phyloP scores from a whole-genome alignment of 805 yeast genomes.

The Yarrowia porcina region DNA sequence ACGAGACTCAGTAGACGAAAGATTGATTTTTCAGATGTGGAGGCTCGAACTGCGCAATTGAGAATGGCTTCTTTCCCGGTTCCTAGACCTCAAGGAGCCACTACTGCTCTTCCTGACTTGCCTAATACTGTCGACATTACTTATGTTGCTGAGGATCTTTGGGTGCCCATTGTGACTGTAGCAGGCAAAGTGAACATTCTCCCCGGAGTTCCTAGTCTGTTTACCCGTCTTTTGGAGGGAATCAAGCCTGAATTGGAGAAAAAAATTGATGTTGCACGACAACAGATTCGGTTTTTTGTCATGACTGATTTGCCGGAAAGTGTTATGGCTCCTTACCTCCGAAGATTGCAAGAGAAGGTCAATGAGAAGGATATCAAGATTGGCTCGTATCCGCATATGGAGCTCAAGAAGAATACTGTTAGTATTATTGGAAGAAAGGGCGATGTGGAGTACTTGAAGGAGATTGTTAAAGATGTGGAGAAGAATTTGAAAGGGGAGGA shows the following conservation, averaged over 20 bases:
- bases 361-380: constrained; percentile 52
- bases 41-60: constrained; percentile 58
- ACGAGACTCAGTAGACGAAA: constrained; percentile 41
- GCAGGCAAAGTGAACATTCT: constrained; percentile 62
- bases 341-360: constrained; percentile 49
- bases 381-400: constrained; percentile 83
- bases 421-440: constrained; percentile 63
- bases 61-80: constrained; percentile 78
- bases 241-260: constrained; percentile 42
- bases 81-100: constrained; percentile 17
- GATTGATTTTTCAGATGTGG: constrained; percentile 37
- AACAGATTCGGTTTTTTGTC: constrained; percentile 50
- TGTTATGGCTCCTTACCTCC: constrained; percentile 62
- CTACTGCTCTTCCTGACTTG: constrained; percentile 2
- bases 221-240: constrained; percentile 51
- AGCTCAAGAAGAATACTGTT: constrained; percentile 60
- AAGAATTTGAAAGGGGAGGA: constrained; percentile 53
- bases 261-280: constrained; percentile 42
- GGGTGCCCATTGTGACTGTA: constrained; percentile 85
- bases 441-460: constrained; percentile 41
- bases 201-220: constrained; percentile 83
- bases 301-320: constrained; percentile 62
- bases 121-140: constrained; percentile 32
- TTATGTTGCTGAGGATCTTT: constrained; percentile 52
- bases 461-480: constrained; percentile 48